phyloP scores from a whole-genome alignment of 768 basidiomycete genomes.

The Suillus clintonianus region DNA sequence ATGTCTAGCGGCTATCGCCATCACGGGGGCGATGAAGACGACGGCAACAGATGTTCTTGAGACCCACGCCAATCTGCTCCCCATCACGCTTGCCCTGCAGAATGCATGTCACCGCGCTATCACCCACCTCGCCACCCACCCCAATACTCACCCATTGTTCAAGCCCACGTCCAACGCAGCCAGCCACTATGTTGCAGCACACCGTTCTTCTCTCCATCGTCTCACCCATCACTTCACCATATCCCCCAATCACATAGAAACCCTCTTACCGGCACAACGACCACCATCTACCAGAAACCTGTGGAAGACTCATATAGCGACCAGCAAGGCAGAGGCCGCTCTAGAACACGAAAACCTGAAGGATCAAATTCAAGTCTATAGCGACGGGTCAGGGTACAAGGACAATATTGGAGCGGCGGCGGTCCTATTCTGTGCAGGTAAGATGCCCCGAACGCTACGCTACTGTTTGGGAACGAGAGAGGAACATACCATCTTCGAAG shows the following conservation, averaged over 20 bases:
- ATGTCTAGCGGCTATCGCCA: no score
- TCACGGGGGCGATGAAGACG: no score
- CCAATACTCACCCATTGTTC: neutral
- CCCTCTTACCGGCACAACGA: neutral
- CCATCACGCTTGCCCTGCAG: no score
- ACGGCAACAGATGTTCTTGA: no score
- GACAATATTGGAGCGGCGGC: constrained; percentile 18
- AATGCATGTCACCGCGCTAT: neutral
- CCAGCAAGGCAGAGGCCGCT: neutral
- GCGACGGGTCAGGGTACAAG: constrained; percentile 14
- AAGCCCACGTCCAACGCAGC: neutral
- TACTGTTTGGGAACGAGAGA: constrained; percentile 10
- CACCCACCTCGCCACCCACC: neutral
- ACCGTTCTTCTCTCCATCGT: neutral
- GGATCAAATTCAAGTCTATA: constrained; percentile 9
- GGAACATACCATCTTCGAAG: constrained; percentile 20
- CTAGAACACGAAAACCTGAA: neutral
- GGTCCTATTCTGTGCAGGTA: neutral
- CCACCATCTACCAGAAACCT: neutral
- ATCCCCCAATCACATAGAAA: neutral
- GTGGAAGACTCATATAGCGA: neutral
- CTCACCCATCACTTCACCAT: neutral
- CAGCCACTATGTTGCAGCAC: neutral
- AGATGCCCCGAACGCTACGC: neutral
- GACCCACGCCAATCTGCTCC: no score